These are phyloP conservation scores for Penicillium sp. DNA, from an alignment of 2,329 filamentous ascomycete genomes.

Conservation along the genomic window DNA sequence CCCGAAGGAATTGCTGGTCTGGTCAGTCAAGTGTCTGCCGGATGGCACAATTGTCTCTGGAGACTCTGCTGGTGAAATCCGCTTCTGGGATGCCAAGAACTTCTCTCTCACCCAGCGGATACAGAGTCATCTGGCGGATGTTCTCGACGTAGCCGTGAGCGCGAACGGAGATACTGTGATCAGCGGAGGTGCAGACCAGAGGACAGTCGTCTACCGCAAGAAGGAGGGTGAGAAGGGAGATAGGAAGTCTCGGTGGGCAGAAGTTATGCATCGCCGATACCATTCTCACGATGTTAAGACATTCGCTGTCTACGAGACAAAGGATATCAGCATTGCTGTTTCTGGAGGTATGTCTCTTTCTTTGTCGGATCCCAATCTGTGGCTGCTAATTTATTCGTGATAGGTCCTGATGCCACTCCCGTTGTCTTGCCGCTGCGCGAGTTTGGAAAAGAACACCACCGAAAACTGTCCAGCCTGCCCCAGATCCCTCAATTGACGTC, in stretches of 20 bases:
- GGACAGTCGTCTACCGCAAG: slow-evolving; percentile 76
- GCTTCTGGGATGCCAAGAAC: slow-evolving; percentile 90
- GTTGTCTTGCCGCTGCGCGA: slow-evolving; percentile 75
- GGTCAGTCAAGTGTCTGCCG: slow-evolving; percentile 83
- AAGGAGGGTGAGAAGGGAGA: slow-evolving; percentile 47
- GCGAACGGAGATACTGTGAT: slow-evolving; percentile 75
- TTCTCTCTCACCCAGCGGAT: slow-evolving; percentile 84
- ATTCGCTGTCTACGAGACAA: slow-evolving; percentile 83
- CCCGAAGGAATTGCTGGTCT: slow-evolving; percentile 81
- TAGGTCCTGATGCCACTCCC: slow-evolving; percentile 79
- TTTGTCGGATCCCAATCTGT: not conserved
- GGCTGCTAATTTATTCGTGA: slow-evolving; percentile 29
- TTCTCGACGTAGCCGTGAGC: slow-evolving; percentile 79
- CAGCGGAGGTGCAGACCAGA: slow-evolving; percentile 86
- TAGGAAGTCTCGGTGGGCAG: slow-evolving; percentile 67
- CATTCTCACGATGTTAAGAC: slow-evolving; percentile 94
- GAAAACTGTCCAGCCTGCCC: slow-evolving; percentile 76
- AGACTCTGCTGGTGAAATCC: slow-evolving; percentile 88
- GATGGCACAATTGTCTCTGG: slow-evolving; percentile 90
- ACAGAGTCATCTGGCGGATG: slow-evolving; percentile 81
- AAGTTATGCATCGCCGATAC: slow-evolving; percentile 78
- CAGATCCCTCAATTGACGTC: slow-evolving; percentile 70
- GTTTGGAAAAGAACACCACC: slow-evolving; percentile 73
- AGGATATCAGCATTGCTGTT: slow-evolving; percentile 76
- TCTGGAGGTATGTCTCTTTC: slow-evolving; percentile 67